Evolutionary conservation across 208 protist species (phyloP).

Genomic region (Porcisia deanei): DNA sequence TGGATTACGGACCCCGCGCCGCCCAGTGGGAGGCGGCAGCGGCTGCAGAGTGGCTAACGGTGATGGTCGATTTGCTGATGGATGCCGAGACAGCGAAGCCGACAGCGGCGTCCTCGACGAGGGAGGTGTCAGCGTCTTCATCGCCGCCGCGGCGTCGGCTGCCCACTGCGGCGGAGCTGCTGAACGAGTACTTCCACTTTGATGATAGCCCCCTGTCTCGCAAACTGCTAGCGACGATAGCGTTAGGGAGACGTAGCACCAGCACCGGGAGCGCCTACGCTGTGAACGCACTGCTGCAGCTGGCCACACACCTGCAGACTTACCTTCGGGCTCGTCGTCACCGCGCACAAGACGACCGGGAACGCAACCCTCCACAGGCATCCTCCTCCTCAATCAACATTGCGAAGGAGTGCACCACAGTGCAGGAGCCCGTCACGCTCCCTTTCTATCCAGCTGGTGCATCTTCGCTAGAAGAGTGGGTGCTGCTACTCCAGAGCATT

Average conservation of each 20-base stretch:
- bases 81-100: constrained; percentile 11
- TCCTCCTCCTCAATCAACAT: not conserved
- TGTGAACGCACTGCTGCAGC: constrained; percentile 31
- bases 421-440: constrained; percentile 7
- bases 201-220: constrained; percentile 30
- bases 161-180: constrained; percentile 1
- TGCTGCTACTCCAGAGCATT: constrained; percentile 34
- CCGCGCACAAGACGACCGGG: not conserved
- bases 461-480: constrained; percentile 53
- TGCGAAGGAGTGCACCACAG: not conserved
- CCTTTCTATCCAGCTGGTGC: constrained; percentile 43
- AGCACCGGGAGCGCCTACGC: constrained; percentile 34
- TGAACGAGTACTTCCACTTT: constrained; percentile 37
- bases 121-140: not conserved
- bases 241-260: constrained; percentile 11
- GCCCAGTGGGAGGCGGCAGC: constrained; percentile 77
- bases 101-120: not conserved
- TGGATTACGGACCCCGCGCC: constrained; percentile 41
- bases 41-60: constrained; percentile 71
- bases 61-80: constrained; percentile 30
- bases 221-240: constrained; percentile 16
- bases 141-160: not conserved
- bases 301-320: constrained; percentile 24
- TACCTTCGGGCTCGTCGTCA: constrained; percentile 12
- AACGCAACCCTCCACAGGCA: not conserved